A percentile compares a stretch with the other conserved stretches of the same genome.
These are phyloP conservation scores for Bertia moriformis DNA, from an alignment of 2,329 filamentous ascomycete genomes.

Conservation along the genomic window DNA sequence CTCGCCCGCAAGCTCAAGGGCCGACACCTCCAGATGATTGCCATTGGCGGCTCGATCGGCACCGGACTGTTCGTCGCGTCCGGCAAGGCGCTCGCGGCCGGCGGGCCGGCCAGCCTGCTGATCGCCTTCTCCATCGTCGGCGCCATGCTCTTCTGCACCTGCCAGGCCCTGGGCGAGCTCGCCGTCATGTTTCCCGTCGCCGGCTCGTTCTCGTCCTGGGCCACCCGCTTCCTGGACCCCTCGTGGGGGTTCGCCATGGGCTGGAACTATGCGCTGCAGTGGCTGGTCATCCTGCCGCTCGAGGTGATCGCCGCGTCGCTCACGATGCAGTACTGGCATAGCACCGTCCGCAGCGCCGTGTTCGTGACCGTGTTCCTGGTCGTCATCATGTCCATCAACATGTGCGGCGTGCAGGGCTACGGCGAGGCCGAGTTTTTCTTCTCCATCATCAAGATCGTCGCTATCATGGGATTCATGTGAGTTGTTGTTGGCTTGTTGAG, in stretches of 20 bases:
- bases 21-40: slow-evolving; percentile 91
- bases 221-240: slow-evolving; percentile 80
- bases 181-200: slow-evolving; percentile 81
- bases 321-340: slow-evolving; percentile 69
- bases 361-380: slow-evolving; percentile 74
- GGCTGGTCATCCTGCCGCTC: slow-evolving; percentile 69
- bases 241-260: slow-evolving; percentile 94
- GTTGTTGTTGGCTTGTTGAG: slow-evolving; percentile 13
- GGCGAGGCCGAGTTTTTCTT: slow-evolving; percentile 84
- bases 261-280: slow-evolving; percentile 87
- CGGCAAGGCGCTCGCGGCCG: slow-evolving; percentile 52
- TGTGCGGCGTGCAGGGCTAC: slow-evolving; percentile 78
- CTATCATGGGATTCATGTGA: slow-evolving; percentile 78
- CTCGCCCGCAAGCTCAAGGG: slow-evolving; percentile 67
- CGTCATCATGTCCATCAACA: slow-evolving; percentile 65
- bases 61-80: slow-evolving; percentile 81
- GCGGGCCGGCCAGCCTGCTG: slow-evolving; percentile 65
- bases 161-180: slow-evolving; percentile 82
- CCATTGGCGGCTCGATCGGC: slow-evolving; percentile 54
- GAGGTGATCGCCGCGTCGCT: slow-evolving; percentile 80
- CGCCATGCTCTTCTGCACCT: slow-evolving; percentile 78
- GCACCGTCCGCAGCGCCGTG: slow-evolving; percentile 47
- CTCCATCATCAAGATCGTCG: slow-evolving; percentile 70
- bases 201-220: slow-evolving; percentile 83
- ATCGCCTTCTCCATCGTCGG: slow-evolving; percentile 71